Evolutionary conservation across 169 alveolate genomes (phyloP).

Genomic region (Perkinsus olseni): DNA sequence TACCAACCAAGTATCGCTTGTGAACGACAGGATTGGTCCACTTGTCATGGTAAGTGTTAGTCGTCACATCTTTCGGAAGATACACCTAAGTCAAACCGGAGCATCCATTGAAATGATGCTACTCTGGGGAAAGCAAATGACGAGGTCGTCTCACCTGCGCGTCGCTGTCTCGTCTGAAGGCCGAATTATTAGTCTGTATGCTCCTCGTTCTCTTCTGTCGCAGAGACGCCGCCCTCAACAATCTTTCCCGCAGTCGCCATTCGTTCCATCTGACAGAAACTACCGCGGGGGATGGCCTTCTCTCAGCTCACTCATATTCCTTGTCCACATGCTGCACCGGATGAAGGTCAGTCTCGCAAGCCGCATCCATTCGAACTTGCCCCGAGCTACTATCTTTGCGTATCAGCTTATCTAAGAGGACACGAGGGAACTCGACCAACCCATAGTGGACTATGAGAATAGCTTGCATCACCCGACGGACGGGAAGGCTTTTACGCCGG

Average conservation of each 20-base stretch:
- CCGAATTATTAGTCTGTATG: not conserved
- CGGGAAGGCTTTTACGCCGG: no score
- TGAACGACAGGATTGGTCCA: not conserved
- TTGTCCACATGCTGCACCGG: not conserved
- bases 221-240: not conserved
- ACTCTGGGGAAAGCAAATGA: no score
- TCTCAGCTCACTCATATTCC: not conserved
- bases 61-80: not conserved
- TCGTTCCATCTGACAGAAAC: not conserved
- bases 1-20: not conserved
- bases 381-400: no score
- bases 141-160: not conserved
- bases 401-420: no score
- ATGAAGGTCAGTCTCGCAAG: not conserved
- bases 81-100: not conserved
- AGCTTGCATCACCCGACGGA: no score
- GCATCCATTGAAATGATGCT: no score
- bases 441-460: no score
- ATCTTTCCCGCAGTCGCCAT: not conserved
- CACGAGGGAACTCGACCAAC: no score
- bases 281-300: not conserved
- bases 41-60: not conserved
- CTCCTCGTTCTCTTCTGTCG: not conserved
- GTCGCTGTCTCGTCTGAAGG: not conserved
- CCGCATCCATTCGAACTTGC: not conserved